Evolutionary conservation across 164 flowering plant genomes (phyloP).

Genomic region (Stephania yunnanensis): DNA sequence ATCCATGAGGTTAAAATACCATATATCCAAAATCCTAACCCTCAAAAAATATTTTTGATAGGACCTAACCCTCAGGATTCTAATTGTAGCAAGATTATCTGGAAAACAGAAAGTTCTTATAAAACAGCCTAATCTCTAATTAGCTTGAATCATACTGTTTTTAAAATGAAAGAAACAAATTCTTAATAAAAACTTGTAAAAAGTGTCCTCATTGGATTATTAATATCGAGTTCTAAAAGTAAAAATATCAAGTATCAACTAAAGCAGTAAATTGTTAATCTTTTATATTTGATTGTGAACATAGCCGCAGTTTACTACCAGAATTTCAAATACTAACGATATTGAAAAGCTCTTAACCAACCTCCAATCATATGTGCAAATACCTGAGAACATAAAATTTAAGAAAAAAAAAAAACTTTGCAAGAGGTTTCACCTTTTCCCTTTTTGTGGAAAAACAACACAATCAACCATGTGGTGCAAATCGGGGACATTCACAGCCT

Average conservation of each 20-base stretch:
- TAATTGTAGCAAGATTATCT: no score
- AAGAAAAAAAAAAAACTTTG: background rate
- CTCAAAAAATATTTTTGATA: no score
- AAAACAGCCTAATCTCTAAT: no score
- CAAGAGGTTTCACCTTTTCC: slow-evolving; percentile 38
- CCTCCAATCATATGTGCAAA: background rate
- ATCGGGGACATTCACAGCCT: slow-evolving; percentile 63
- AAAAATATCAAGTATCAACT: background rate
- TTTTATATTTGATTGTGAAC: background rate
- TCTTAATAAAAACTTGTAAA: no score
- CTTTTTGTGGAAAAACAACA: slow-evolving; percentile 90
- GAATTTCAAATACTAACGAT: background rate
- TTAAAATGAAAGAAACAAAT: no score
- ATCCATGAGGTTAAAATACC: no score
- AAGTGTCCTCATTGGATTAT: background rate
- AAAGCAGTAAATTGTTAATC: background rate
- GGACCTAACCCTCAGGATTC: no score
- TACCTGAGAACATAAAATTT: background rate
- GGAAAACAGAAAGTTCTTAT: no score
- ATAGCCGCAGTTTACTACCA: background rate
- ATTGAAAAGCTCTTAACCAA: background rate
- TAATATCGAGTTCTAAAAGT: background rate
- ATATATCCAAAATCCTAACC: no score
- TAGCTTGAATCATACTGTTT: no score
- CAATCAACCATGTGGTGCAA: slow-evolving; percentile 89